phyloP scores from a whole-genome alignment of 306 rosid genomes.

The Inga oerstediana region DNA sequence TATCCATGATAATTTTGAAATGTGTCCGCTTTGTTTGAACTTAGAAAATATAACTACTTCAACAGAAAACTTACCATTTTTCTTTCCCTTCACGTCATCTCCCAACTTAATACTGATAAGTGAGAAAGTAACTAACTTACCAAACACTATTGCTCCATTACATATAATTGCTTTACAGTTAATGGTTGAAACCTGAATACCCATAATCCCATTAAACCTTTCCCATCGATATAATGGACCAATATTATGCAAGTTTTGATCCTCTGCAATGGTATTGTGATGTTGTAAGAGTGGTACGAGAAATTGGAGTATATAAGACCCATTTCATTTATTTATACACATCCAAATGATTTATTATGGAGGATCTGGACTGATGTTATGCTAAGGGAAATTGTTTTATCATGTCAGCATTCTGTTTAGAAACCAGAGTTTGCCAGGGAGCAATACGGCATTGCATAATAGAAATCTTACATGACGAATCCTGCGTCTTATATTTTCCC shows the following conservation, averaged over 20 bases:
- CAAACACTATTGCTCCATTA: not conserved
- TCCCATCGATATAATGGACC: not conserved
- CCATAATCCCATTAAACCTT: not conserved
- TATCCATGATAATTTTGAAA: conserved; percentile 2
- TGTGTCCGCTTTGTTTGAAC: not conserved
- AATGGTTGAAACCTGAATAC: not conserved
- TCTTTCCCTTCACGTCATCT: not conserved
- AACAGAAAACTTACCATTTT: not conserved
- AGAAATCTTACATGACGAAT: too few relatives aligned
- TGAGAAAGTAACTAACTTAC: not conserved
- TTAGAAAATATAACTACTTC: not conserved
- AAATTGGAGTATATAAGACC: too few relatives aligned
- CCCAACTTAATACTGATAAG: not conserved
- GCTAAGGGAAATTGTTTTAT: not conserved
- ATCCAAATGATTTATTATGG: too few relatives aligned
- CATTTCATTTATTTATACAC: too few relatives aligned
- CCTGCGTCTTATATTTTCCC: not conserved
- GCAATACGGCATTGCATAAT: too few relatives aligned
- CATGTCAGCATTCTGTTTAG: too few relatives aligned
- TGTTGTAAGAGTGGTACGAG: too few relatives aligned
- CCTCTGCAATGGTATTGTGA: too few relatives aligned
- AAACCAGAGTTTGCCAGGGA: too few relatives aligned
- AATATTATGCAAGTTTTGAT: not conserved
- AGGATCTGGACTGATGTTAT: not conserved
- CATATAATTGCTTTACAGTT: not conserved